These are phyloP conservation scores for Alternaria gansuensis DNA, from an alignment of 2,329 filamentous ascomycete genomes.

Conservation along the genomic window DNA sequence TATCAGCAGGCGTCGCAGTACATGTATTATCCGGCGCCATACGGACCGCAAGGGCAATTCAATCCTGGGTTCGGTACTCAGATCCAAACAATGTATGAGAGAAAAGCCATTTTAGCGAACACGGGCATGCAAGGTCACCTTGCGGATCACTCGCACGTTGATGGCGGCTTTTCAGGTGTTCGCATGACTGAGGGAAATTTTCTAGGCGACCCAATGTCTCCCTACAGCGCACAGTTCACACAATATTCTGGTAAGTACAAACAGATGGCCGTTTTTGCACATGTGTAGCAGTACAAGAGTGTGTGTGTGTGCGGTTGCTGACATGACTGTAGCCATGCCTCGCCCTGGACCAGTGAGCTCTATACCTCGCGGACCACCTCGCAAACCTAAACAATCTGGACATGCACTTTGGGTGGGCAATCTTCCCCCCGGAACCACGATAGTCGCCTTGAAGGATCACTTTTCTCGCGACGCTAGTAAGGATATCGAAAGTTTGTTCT, in stretches of 20 bases:
- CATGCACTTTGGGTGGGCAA: slow-evolving; percentile 98
- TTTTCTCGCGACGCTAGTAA: slow-evolving; percentile 80
- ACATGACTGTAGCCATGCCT: slow-evolving; percentile 28
- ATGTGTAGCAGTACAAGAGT: not conserved
- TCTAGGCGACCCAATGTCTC: slow-evolving; percentile 31
- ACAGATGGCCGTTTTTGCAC: not conserved
- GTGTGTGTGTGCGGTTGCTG: slow-evolving; percentile 8
- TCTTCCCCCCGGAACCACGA: slow-evolving; percentile 80
- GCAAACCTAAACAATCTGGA: slow-evolving; percentile 75
- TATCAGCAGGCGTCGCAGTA: slow-evolving; percentile 47
- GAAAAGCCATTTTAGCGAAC: slow-evolving; percentile 40
- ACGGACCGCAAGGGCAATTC: slow-evolving; percentile 42
- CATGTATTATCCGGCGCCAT: slow-evolving; percentile 49
- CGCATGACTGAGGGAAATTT: slow-evolving; percentile 25
- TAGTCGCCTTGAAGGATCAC: slow-evolving; percentile 88
- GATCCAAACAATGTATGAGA: slow-evolving; percentile 40
- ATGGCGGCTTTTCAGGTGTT: slow-evolving; percentile 29
- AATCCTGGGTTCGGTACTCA: slow-evolving; percentile 39
- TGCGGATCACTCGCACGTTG: slow-evolving; percentile 35
- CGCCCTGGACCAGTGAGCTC: slow-evolving; percentile 41
- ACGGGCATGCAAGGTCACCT: slow-evolving; percentile 32
- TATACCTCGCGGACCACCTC: slow-evolving; percentile 68
- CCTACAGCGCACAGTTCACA: slow-evolving; percentile 29
- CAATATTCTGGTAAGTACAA: slow-evolving; percentile 35
- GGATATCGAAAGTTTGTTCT: slow-evolving; percentile 85